Evolutionary conservation across 2,329 filamentous ascomycete genomes (phyloP).

Genomic region (Calonectria crousiana): DNA sequence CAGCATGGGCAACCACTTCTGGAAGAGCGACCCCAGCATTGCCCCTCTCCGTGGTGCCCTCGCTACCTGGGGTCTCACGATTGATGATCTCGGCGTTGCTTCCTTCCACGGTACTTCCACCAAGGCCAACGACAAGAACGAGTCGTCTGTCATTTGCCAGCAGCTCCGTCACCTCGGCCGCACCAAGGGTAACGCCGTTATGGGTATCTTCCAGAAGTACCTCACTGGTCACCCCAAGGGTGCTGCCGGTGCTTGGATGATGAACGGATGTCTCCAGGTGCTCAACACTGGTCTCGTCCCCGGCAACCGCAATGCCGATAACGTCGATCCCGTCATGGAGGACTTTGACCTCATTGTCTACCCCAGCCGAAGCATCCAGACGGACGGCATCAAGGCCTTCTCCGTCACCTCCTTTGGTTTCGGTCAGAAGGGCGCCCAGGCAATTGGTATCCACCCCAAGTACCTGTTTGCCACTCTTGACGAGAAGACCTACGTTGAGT

Average conservation of each 20-base stretch:
- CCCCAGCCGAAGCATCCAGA: constrained; percentile 94
- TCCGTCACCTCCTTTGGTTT: constrained; percentile 99
- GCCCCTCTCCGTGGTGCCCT: constrained; percentile 95
- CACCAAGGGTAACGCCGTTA: constrained; percentile 93
- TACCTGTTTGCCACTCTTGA: constrained; percentile 97
- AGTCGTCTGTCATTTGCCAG: constrained; percentile 96
- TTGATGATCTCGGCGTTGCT: constrained; percentile 93
- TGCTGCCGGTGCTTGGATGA: constrained; percentile 99
- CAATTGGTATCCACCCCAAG: constrained; percentile 95
- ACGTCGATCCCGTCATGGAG: constrained; percentile 96
- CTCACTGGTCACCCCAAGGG: constrained; percentile 99
- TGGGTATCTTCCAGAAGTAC: constrained; percentile 99
- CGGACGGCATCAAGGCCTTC: constrained; percentile 98
- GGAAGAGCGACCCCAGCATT: constrained; percentile 94
- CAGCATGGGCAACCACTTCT: constrained; percentile 98
- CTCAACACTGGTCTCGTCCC: constrained; percentile 94
- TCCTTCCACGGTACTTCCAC: constrained; percentile 99
- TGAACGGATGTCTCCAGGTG: constrained; percentile 97
- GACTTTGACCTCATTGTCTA: constrained; percentile 98
- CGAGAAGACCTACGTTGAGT: constrained; percentile 82
- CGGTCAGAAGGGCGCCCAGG: constrained; percentile 98
- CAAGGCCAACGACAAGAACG: constrained; percentile 99
- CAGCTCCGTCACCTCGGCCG: constrained; percentile 95
- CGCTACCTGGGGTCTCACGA: constrained; percentile 97
- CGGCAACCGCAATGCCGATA: constrained; percentile 98